phyloP scores from a whole-genome alignment of 495 filamentous ascomycete species.

The Penicillium tannophilum region DNA sequence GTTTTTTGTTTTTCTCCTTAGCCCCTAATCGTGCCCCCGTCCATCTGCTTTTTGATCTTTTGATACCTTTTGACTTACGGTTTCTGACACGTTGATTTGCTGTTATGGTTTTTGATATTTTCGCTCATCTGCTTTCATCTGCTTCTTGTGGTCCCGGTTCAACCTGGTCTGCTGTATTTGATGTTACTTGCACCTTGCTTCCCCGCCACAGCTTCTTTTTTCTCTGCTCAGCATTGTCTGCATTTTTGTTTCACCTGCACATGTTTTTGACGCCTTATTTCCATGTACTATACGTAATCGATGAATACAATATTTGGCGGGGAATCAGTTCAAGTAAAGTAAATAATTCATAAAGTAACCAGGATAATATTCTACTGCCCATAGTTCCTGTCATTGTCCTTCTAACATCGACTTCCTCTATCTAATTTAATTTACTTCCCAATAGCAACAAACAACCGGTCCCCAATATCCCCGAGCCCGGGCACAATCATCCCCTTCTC shows the following conservation, averaged over 20 bases:
- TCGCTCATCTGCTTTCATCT: constrained; percentile 13
- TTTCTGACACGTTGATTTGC: constrained; percentile 3
- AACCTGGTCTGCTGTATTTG: constrained; percentile 32
- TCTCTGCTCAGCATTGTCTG: constrained; percentile 24
- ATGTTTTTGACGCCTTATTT: constrained; percentile 39
- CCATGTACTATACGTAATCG: constrained; percentile 51
- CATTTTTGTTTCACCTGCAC: constrained; percentile 31
- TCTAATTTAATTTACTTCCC: constrained; percentile 63
- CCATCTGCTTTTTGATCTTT: constrained; percentile 30
- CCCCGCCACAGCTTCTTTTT: constrained; percentile 19
- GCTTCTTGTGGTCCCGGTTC: constrained; percentile 27
- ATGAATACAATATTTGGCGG: constrained; percentile 44
- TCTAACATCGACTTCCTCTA: too few relatives aligned
- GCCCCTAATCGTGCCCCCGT: constrained; percentile 37
- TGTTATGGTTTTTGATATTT: not conserved
- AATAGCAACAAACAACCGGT: constrained; percentile 88
- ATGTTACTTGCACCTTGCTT: constrained; percentile 26
- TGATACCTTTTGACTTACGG: constrained; percentile 32
- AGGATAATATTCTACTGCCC: too few relatives aligned
- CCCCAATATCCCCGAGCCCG: constrained; percentile 88
- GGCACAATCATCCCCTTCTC: constrained; percentile 87
- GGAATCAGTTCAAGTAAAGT: constrained; percentile 11
- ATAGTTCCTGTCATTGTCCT: too few relatives aligned
- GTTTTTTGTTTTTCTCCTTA: constrained; percentile 34
- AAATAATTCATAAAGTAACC: not conserved